Evolutionary conservation across 2,329 filamentous ascomycete genomes (phyloP), one percentile per base, ranked within the genome.

Genomic region (Colletotrichum sp.): DNA sequence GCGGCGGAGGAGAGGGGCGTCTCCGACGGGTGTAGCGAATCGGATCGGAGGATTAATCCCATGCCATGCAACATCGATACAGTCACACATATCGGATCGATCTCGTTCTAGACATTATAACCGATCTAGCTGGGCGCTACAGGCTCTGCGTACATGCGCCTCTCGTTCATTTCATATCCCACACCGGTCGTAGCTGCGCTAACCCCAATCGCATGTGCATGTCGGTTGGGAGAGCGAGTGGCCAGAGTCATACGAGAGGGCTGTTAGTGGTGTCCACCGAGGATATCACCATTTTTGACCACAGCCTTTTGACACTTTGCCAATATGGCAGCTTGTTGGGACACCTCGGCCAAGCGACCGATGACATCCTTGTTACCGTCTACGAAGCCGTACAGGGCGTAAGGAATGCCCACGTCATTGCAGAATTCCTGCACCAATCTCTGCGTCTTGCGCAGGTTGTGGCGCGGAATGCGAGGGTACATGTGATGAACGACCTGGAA

Each of bases 401-500:
- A 98, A 3, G 95, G 95, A 72, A 98, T 95, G 18, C 92, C 92
- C 1, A 95, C 95, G 30, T 98, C 95, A 63, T 92, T 88, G 80
- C 95, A 98, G 81, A 98, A 98, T 62, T 95, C 92, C 80, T 93
- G 89, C 12, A 98, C 95, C 44, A 97, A 88, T 79, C 90, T 92
- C 85, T 97, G 95, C 6, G 93, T 90, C 73, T 87, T 87, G 63
- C 95, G 92, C 68, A 98, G 89, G 83, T 98, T 98, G 84, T 98
- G 95, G 57, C 95, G 90, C 12, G 96, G 96, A 77, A 98, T 92
- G 13, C 95, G 91, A 3, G 95, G 95, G 82, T 93, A 98, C 26
- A 98, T 87, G 82, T 98, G 95, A 82, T 98, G 95, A 68, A 98
- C 93, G 9, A 93, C 95, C 84, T 98, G 95, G 84, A 98, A 98